A percentile compares a stretch with the other conserved stretches of the same genome.
Conservation (phyloP, 1,284 basidiomycete genomes). For the Microbotryomycetes sp. region DNA sequence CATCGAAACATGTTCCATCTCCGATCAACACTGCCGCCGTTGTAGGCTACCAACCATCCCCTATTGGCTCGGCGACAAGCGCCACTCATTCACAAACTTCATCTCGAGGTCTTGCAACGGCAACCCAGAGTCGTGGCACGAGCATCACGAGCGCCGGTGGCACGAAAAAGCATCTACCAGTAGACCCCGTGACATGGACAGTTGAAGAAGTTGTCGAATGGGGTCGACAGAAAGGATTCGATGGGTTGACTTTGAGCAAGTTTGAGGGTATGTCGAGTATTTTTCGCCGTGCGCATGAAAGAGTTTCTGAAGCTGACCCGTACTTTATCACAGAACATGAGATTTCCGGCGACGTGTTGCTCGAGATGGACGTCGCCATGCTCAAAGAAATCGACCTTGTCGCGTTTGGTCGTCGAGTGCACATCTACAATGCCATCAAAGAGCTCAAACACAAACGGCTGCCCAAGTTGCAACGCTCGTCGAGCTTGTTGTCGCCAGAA, state of each 20-base stretch:
- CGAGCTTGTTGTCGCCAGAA: conserved; percentile 8
- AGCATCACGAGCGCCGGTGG: not conserved
- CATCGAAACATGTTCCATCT: not conserved
- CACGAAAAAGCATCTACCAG: conserved; percentile 7
- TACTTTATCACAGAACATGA: conserved; percentile 70
- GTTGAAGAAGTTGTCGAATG: conserved; percentile 87
- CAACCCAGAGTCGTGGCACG: not conserved
- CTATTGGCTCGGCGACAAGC: not conserved
- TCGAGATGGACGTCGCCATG: conserved; percentile 85
- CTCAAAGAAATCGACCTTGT: conserved; percentile 94
- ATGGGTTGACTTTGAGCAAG: conserved; percentile 70
- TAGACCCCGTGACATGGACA: conserved; percentile 53
- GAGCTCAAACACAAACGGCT: conserved; percentile 54
- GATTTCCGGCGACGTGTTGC: conserved; percentile 91
- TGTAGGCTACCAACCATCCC: not conserved
- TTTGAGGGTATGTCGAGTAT: conserved; percentile 60
- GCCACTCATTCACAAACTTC: not conserved
- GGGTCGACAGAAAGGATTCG: conserved; percentile 78
- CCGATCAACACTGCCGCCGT: not conserved
- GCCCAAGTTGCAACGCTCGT: conserved; percentile 58
- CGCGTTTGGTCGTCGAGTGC: conserved; percentile 88
- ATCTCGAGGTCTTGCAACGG: not conserved
- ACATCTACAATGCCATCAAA: conserved; percentile 88
- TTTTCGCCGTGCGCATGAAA: not conserved
- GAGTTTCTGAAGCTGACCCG: not conserved